These are phyloP conservation scores for Neocatenulostroma microsporum DNA, from an alignment of 2,329 filamentous ascomycete species.

Conservation along the genomic window DNA sequence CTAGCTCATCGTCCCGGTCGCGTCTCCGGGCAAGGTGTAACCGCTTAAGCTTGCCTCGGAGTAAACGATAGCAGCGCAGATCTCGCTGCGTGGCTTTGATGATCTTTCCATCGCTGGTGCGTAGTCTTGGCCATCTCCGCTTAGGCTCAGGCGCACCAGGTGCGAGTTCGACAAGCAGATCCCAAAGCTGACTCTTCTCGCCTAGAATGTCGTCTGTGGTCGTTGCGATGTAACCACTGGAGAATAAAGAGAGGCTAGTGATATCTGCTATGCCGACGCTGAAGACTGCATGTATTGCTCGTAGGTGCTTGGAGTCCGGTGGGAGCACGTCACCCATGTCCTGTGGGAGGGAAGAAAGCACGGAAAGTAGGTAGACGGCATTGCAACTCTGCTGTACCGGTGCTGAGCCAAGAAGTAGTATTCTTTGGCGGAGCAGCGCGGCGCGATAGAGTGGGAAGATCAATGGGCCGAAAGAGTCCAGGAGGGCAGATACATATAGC, in stretches of 20 bases:
- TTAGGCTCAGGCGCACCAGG: slow-evolving; percentile 20
- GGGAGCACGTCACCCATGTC: slow-evolving; percentile 64
- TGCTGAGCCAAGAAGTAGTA: slow-evolving; percentile 76
- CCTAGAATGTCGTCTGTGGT: slow-evolving; percentile 90
- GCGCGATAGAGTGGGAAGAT: slow-evolving; percentile 87
- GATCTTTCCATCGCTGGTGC: slow-evolving; percentile 52
- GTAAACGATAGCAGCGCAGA: slow-evolving; percentile 65
- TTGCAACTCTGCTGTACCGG: slow-evolving; percentile 82
- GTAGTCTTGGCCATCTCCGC: slow-evolving; percentile 64
- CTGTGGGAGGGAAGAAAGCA: slow-evolving; percentile 79
- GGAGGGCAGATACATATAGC: slow-evolving; percentile 66
- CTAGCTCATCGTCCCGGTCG: slow-evolving; percentile 21
- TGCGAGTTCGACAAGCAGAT: slow-evolving; percentile 74
- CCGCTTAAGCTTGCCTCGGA: slow-evolving; percentile 53
- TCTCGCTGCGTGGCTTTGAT: slow-evolving; percentile 88
- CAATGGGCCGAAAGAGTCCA: slow-evolving; percentile 81
- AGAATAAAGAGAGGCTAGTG: slow-evolving; percentile 63
- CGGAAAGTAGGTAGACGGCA: slow-evolving; percentile 85
- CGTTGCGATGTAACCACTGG: slow-evolving; percentile 81
- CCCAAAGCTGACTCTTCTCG: slow-evolving; percentile 80
- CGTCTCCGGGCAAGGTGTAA: slow-evolving; percentile 30
- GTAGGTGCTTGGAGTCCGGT: slow-evolving; percentile 58
- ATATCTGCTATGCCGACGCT: slow-evolving; percentile 92
- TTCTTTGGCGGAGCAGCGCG: slow-evolving; percentile 75
- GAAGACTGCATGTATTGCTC: no score